Conservation (phyloP, 2,329 filamentous ascomycete genomes). For the Fusarium sp. region DNA sequence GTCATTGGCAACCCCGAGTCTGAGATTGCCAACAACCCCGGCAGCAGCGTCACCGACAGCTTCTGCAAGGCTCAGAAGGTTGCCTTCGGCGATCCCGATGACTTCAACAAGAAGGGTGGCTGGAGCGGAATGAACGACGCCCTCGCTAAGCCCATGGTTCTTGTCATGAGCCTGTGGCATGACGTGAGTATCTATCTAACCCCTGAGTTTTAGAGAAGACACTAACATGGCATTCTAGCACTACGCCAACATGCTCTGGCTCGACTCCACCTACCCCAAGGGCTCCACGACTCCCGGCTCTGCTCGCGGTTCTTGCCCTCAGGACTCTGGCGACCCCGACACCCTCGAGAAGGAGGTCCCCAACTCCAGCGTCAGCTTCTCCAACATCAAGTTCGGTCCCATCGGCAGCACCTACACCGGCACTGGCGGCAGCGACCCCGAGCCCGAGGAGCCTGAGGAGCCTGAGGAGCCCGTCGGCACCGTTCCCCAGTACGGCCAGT, state of each 20-base stretch:
- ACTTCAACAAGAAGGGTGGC: constrained; percentile 68
- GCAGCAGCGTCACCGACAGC: constrained; percentile 64
- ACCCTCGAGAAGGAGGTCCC: constrained; percentile 60
- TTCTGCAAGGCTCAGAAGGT: constrained; percentile 71
- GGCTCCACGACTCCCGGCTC: constrained; percentile 58
- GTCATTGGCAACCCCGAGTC: constrained; percentile 66
- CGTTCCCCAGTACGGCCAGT: constrained; percentile 30
- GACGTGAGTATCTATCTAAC: constrained; percentile 56
- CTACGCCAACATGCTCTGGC: constrained; percentile 78
- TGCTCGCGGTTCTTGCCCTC: constrained; percentile 66
- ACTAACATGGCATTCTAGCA: constrained; percentile 51
- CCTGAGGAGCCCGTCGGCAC: constrained; percentile 29
- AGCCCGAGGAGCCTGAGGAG: neutral
- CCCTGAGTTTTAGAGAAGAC: neutral
- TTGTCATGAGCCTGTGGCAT: constrained; percentile 68
- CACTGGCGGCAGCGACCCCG: neutral
- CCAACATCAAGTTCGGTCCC: constrained; percentile 69
- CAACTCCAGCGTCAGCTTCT: constrained; percentile 65
- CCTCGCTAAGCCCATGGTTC: constrained; percentile 57
- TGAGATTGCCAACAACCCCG: constrained; percentile 51
- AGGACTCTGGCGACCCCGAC: constrained; percentile 62
- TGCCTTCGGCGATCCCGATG: constrained; percentile 64
- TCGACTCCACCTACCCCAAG: constrained; percentile 74
- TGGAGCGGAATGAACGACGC: constrained; percentile 65
- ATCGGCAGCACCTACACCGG: constrained; percentile 63